These are phyloP conservation scores for Sanghuangporus weigelae DNA, from an alignment of 1,284 basidiomycete species.

Conservation along the genomic window DNA sequence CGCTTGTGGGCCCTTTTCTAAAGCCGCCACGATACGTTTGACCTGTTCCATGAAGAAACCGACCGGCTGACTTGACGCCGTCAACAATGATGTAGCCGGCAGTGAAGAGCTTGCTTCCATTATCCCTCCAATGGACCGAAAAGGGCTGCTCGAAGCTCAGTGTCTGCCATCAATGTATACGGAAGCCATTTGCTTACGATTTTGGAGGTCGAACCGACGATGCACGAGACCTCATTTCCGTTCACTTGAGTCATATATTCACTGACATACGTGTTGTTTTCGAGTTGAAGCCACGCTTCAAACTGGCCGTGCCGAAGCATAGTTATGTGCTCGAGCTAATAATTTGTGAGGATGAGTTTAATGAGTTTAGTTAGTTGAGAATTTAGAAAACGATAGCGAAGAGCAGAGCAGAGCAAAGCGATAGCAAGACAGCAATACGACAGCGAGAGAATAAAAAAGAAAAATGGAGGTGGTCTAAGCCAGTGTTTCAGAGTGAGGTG, in stretches of 20 bases:
- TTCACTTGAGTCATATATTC: constrained; percentile 46
- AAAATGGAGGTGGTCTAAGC: background rate
- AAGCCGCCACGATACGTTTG: constrained; percentile 41
- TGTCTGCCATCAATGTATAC: constrained; percentile 1
- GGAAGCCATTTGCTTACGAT: constrained; percentile 34
- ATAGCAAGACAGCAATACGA: constrained; percentile 16
- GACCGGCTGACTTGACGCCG: constrained; percentile 51
- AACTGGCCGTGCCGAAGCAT: constrained; percentile 57
- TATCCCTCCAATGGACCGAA: constrained; percentile 55
- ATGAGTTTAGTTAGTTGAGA: background rate
- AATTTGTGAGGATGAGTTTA: background rate
- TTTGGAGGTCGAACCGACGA: constrained; percentile 54
- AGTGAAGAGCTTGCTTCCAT: constrained; percentile 44
- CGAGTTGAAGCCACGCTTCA: constrained; percentile 58
- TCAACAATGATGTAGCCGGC: constrained; percentile 56
- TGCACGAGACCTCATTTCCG: constrained; percentile 48
- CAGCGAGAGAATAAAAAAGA: constrained; percentile 12
- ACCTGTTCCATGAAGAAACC: constrained; percentile 52
- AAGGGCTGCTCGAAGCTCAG: constrained; percentile 38
- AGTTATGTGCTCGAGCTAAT: background rate
- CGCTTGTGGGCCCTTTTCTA: constrained; percentile 38
- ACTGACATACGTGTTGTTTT: constrained; percentile 39
- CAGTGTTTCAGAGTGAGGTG: background rate
- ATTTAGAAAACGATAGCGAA: constrained; percentile 13
- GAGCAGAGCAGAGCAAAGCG: constrained; percentile 1